These are phyloP conservation scores for Sarocladium strictum DNA, from an alignment of 2,329 filamentous ascomycete genomes.

Conservation along the genomic window DNA sequence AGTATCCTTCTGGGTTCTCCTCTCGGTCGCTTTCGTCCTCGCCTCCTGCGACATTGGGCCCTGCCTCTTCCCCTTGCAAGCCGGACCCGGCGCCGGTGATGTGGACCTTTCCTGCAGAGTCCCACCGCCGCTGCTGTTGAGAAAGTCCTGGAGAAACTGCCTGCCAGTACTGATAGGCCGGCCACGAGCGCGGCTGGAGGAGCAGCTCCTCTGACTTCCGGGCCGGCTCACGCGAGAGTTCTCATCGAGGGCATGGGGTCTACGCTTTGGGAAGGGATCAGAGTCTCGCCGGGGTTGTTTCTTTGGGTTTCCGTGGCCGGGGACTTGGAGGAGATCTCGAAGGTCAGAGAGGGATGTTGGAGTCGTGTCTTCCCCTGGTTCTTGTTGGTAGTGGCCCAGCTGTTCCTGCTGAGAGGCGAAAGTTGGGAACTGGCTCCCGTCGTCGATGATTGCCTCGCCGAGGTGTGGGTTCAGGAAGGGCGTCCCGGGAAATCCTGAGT, in stretches of 20 bases:
- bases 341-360: neutral
- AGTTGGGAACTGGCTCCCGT: neutral
- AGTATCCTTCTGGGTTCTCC: neutral
- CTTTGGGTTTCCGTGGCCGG: neutral
- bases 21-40: neutral
- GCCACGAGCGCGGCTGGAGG: neutral
- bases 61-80: neutral
- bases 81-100: neutral
- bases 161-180: no score
- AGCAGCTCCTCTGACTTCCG: neutral
- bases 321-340: neutral
- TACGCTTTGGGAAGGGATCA: neutral
- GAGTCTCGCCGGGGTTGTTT: neutral
- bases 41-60: neutral
- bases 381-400: neutral
- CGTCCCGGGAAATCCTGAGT: neutral
- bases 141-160: neutral
- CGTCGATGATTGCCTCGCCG: neutral
- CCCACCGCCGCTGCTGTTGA: neutral
- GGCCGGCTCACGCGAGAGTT: neutral
- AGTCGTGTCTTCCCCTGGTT: neutral
- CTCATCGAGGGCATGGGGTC: neutral
- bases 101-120: no score
- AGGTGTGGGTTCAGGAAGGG: neutral
- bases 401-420: neutral